These are phyloP conservation scores for Ganoderma sinense DNA, from an alignment of 1,284 basidiomycete genomes.

Conservation along the genomic window DNA sequence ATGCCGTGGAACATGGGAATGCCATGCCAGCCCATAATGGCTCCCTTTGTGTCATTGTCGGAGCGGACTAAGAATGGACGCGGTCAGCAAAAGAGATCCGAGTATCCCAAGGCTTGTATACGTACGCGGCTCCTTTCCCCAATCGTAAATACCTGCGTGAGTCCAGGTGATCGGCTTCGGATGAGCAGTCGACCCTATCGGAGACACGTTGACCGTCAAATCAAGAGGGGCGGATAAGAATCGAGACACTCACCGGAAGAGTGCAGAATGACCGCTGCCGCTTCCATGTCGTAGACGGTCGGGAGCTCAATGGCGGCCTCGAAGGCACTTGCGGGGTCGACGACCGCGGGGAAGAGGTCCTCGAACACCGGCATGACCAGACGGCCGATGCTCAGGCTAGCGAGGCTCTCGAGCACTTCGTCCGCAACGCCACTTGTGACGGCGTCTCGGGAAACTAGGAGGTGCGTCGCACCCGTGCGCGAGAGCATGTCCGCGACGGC, in stretches of 20 bases:
- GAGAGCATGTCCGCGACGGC: slow-evolving; percentile 46
- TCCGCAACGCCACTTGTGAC: slow-evolving; percentile 15
- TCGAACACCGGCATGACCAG: slow-evolving; percentile 27
- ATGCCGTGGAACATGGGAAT: slow-evolving; percentile 35
- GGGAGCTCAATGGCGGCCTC: slow-evolving; percentile 18
- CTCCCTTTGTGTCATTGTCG: slow-evolving; percentile 13
- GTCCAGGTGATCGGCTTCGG: slow-evolving; percentile 13
- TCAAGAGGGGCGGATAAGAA: neutral
- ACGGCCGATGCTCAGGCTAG: neutral
- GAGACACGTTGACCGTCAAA: neutral
- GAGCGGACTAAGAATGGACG: neutral
- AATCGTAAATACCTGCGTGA: neutral
- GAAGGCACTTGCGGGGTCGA: slow-evolving; percentile 8
- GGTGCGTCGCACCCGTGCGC: slow-evolving; percentile 36
- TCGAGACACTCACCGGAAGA: slow-evolving; percentile 31
- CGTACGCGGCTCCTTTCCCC: slow-evolving; percentile 3
- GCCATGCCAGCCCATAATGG: slow-evolving; percentile 25
- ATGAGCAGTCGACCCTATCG: slow-evolving; percentile 9
- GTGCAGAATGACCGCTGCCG: slow-evolving; percentile 27
- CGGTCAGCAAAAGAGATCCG: neutral
- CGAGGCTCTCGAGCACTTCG: slow-evolving; percentile 12
- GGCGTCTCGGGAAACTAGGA: slow-evolving; percentile 41
- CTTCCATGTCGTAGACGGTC: slow-evolving; percentile 7
- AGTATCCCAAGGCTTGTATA: neutral
- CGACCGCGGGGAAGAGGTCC: slow-evolving; percentile 19